Percentiles rank a stretch among this genome's conserved stretches.
Evolutionary conservation across 1,139 yeast species (phyloP).

Genomic region (Diutina rugosa): DNA sequence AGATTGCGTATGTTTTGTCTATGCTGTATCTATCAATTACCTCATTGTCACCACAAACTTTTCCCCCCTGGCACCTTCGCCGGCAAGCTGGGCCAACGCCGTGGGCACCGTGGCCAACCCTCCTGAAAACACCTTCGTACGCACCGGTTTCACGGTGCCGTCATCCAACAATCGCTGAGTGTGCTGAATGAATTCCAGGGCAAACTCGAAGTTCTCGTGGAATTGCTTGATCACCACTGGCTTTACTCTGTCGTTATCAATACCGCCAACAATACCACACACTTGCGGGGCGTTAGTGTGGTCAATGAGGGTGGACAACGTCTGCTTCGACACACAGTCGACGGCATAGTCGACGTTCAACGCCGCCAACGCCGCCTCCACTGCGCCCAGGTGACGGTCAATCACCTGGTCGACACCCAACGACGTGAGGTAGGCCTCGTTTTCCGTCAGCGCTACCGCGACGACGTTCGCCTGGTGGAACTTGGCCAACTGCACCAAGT

Average conservation of each 20-base stretch:
- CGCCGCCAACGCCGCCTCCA: slow-evolving; percentile 11
- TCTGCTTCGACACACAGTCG: slow-evolving; percentile 31
- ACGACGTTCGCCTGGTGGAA: slow-evolving; percentile 25
- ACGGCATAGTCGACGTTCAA: slow-evolving; percentile 18
- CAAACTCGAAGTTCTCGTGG: slow-evolving; percentile 29
- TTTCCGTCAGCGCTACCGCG: slow-evolving; percentile 22
- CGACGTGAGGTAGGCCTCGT: slow-evolving; percentile 15
- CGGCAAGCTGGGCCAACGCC: slow-evolving; percentile 25
- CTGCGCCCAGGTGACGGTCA: slow-evolving; percentile 17
- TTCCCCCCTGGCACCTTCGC: slow-evolving; percentile 27
- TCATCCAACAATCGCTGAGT: slow-evolving; percentile 17
- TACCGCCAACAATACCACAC: slow-evolving; percentile 25
- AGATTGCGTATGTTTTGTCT: too few species aligned
- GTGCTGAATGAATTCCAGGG: slow-evolving; percentile 17
- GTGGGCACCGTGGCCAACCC: slow-evolving; percentile 17
- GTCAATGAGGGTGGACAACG: slow-evolving; percentile 20
- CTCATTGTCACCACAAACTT: slow-evolving; percentile 20
- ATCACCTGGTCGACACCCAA: slow-evolving; percentile 28
- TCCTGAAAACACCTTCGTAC: slow-evolving; percentile 20
- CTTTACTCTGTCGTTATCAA: slow-evolving; percentile 13
- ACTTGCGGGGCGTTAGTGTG: slow-evolving; percentile 8
- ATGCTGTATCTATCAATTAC: too few species aligned
- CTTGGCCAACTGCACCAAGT: slow-evolving; percentile 28
- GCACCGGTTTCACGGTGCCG: slow-evolving; percentile 17
- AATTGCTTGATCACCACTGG: slow-evolving; percentile 26